Base-by-base conservation (phyloP, 345 rosid species). In the Bruguiera parviflora region DNA sequence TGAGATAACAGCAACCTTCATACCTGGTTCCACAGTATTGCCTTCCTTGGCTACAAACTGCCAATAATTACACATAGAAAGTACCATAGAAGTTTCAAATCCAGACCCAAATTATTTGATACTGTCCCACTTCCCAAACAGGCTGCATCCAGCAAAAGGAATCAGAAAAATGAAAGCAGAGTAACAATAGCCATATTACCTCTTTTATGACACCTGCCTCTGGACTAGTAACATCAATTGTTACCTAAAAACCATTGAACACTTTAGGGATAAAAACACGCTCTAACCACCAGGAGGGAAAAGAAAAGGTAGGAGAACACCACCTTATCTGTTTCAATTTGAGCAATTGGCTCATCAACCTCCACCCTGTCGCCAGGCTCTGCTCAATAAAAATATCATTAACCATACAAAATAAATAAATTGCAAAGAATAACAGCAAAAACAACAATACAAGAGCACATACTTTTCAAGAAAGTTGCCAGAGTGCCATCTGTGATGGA, bases 321-420 rank as follows among this genome's bases (percentile, higher is more conserved):
- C 35, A 93, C 97, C 89, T 93, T 93, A 77, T 93, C 97, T 3
- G 96, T 93, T 73, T 93, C 97, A 58, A 89, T 86, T 71, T 93
- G 96, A 63, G 97, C 97, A 80, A 89, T 88, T 32, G 88, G 75
- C 74, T 93, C 96, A 68, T 91, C 97, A 39, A 71, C 86, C 78
- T 82, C 89, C 8, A 93, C 96, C 37, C 84, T 79, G 31, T 93
- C 98, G 62, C 98, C 97, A 75, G 96, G 91, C 52, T 91, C 98
- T 93, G 85, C 75, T 28, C 82, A 27, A 61, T 59, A 74, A 32
- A 46, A n/a, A 58, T 9, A 64, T 56, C 51, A 71, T 6, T 49
- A 39, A 68, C 8, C 21, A 31, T 27, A 19, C 69, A 47, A 20
- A 10, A 51, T 2, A 49, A 58, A 68, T 5, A 56, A 47, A 16